Percentiles rank a stretch among this genome's conserved stretches.
Evolutionary conservation across 805 yeast genomes (phyloP).

Genomic region (Wickerhamiella azyma): DNA sequence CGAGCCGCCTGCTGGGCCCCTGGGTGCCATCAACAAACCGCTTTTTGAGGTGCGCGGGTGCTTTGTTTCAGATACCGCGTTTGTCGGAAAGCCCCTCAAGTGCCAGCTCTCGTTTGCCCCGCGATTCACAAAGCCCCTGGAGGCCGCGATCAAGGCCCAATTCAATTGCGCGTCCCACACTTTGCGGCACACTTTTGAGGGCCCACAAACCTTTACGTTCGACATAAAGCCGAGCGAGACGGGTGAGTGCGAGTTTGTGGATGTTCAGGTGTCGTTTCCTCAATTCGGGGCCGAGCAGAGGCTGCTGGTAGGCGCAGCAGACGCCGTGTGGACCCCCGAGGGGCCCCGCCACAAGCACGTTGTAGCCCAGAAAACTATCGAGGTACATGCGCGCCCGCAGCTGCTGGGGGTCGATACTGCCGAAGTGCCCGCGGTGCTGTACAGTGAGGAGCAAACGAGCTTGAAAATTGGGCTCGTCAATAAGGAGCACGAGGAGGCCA

Average conservation of each 20-base stretch:
- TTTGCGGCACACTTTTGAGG: not conserved
- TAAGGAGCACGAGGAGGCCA: constrained; percentile 19
- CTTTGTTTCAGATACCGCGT: constrained; percentile 11
- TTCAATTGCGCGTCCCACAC: constrained; percentile 12
- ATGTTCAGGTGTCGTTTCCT: constrained; percentile 11
- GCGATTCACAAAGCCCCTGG: constrained; percentile 9
- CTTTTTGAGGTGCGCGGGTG: constrained; percentile 13
- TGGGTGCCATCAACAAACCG: constrained; percentile 4
- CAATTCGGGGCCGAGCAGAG: constrained; percentile 11
- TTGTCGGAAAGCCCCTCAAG: constrained; percentile 14
- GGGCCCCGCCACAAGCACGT: constrained; percentile 1
- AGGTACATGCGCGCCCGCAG: constrained; percentile 23
- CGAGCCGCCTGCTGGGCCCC: not conserved
- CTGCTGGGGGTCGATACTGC: constrained; percentile 7
- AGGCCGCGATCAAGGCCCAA: constrained; percentile 10
- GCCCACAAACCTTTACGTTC: constrained; percentile 20
- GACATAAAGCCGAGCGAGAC: constrained; percentile 17
- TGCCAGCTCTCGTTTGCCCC: constrained; percentile 17
- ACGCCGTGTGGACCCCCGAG: not conserved
- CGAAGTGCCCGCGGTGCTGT: not conserved
- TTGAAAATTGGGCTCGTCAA: constrained; percentile 15
- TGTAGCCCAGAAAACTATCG: constrained; percentile 4
- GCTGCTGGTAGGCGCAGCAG: constrained; percentile 5
- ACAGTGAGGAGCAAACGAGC: constrained; percentile 18
- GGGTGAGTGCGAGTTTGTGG: constrained; percentile 18